A percentile compares a stretch with the other conserved stretches of the same genome.
Conservation (phyloP, 2,329 filamentous ascomycete genomes). For the Botryotinia calthae region DNA sequence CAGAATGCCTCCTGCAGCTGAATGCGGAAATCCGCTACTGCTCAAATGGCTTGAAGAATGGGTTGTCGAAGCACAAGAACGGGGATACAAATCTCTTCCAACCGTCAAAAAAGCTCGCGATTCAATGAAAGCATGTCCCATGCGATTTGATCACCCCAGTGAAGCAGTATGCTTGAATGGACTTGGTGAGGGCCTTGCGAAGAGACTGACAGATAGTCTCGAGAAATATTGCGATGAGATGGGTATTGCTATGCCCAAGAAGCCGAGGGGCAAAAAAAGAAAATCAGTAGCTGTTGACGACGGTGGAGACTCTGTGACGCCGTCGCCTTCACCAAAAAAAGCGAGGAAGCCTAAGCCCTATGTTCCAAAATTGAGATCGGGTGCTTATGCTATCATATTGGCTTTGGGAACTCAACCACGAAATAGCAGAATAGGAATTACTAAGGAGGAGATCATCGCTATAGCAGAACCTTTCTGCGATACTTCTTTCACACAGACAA, state of each 20-base stretch:
- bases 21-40: constrained; percentile 61
- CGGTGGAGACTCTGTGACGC: constrained; percentile 19
- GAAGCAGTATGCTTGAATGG: constrained; percentile 71
- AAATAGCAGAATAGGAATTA: constrained; percentile 55
- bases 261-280: constrained; percentile 45
- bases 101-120: constrained; percentile 60
- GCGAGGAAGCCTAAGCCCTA: constrained; percentile 62
- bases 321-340: constrained; percentile 50
- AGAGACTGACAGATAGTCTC: constrained; percentile 62
- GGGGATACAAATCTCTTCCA: constrained; percentile 59
- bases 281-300: neutral
- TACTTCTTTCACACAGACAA: constrained; percentile 65
- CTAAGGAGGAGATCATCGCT: constrained; percentile 67
- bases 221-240: constrained; percentile 62
- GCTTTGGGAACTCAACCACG: constrained; percentile 61
- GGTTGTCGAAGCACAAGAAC: constrained; percentile 68
- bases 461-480: constrained; percentile 70
- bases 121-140: constrained; percentile 71
- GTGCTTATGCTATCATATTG: constrained; percentile 69
- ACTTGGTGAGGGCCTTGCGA: constrained; percentile 69
- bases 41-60: constrained; percentile 75
- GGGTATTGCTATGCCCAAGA: constrained; percentile 65
- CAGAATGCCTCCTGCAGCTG: constrained; percentile 13
- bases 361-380: constrained; percentile 69
- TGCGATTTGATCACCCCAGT: constrained; percentile 62